Evolutionary conservation across 2,329 filamentous ascomycete genomes (phyloP), one percentile per base, ranked within the genome.

Genomic region (Monilinia vaccinii-corymbosi): DNA sequence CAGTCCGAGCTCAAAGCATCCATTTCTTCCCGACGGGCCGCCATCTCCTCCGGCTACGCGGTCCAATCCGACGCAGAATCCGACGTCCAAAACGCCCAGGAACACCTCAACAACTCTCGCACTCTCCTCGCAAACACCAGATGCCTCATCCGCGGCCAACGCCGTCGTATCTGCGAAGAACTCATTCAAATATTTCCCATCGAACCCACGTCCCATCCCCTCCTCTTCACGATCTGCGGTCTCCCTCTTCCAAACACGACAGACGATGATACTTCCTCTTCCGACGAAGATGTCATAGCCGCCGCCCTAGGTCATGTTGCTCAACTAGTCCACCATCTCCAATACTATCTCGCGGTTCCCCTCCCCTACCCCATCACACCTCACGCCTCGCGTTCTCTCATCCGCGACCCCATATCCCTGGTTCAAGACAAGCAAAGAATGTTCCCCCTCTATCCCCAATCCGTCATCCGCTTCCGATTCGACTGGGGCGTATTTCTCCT

Each of bases 401-500:
- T 93, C 60, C 81, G 85, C 50, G 92, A 96, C 70, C 84, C 88
- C 7, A 88, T 96, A 47, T 83, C 80, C 23, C 75, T 80, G 31
- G 72, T 84, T 8, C 61, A 64, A 52, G 71, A 71, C 42, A 70
- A 71, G 8, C 74, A 82, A 59, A 81, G 85, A 49, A 85, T 84
- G 7, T 99, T 96, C 68, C 94, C 94, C 0, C 80, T 99, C 0
- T 92, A 92, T 73, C 74, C 88, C 76, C n/a, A 81, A 65, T 80
- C 82, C 70, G 81, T 83, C 2, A 84, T 91, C 0, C 84, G 91
- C 49, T 97, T 93, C 76, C 86, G 93, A 2, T 97, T 97, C 73
- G 93, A 97, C 68, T 99, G 97, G 72, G 94, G 81, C 13, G 94
- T 96, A 71, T 99, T 97, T 69, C 77, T 97, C n/a, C 80, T 99